phyloP scores from a whole-genome alignment of 2,329 filamentous ascomycete species.

The Fusarium nurragi region DNA sequence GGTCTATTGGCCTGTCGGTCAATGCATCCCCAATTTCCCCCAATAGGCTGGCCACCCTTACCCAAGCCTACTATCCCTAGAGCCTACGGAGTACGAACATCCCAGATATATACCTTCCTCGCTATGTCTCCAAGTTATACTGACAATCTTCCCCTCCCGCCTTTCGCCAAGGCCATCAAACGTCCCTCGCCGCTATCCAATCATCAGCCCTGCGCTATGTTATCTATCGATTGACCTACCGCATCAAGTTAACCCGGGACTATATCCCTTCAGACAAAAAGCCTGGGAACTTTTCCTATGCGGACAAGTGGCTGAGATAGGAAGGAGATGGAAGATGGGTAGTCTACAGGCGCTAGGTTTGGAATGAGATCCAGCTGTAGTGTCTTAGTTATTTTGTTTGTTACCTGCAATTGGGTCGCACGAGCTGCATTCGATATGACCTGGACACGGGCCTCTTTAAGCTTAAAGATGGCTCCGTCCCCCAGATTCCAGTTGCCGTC shows the following conservation, averaged over 20 bases:
- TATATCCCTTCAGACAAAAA: neutral
- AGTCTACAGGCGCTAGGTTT: neutral
- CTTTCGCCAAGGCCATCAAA: conserved; percentile 18
- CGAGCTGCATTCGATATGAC: neutral
- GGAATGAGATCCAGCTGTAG: neutral
- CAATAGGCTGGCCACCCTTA: neutral
- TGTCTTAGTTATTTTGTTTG: neutral
- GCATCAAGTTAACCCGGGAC: conserved; percentile 14
- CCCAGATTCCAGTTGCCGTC: neutral
- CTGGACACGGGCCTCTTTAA: neutral
- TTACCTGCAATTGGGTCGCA: neutral
- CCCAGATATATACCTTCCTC: neutral
- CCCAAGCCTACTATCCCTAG: neutral
- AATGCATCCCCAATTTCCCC: neutral
- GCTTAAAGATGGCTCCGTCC: conserved; percentile 18
- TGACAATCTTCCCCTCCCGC: neutral
- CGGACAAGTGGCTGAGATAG: conserved; percentile 28
- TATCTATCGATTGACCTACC: conserved; percentile 35
- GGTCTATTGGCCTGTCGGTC: neutral
- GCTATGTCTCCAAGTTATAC: neutral
- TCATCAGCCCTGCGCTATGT: conserved; percentile 7
- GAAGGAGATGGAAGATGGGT: conserved; percentile 23
- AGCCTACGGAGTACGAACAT: neutral
- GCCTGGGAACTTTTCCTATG: conserved; percentile 9
- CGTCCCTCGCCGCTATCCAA: conserved; percentile 23